Conservation (phyloP, 2,329 filamentous ascomycete genomes). For the Colletotrichum brevisporum region DNA sequence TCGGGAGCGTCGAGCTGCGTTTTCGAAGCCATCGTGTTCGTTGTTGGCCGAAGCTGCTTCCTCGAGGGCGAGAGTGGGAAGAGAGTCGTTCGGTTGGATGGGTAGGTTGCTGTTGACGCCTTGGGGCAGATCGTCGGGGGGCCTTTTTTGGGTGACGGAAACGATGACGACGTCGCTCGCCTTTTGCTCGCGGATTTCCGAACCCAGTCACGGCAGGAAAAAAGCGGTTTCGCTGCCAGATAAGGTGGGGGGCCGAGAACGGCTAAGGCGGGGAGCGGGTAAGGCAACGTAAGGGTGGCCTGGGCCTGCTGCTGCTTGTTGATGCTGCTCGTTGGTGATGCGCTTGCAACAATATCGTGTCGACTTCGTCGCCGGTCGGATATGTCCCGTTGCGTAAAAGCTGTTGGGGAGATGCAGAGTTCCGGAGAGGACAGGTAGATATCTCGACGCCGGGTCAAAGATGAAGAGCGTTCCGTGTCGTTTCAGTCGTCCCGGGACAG, state of each 20-base stretch:
- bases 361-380: too few relatives aligned
- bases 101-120: conserved; percentile 1
- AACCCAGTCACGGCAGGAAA: conserved; percentile 24
- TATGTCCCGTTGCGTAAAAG: too few relatives aligned
- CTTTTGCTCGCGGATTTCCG: conserved; percentile 10
- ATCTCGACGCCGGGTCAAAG: conserved; percentile 28
- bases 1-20: conserved; percentile 54
- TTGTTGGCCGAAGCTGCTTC: conserved; percentile 13
- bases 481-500: conserved; percentile 18
- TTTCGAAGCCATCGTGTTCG: conserved; percentile 54
- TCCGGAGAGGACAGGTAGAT: not conserved
- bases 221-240: conserved; percentile 35
- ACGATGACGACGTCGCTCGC: conserved; percentile 34
- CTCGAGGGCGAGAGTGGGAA: not conserved
- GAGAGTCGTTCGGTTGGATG: not conserved
- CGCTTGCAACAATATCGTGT: too few relatives aligned
- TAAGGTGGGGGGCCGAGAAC: conserved; percentile 41
- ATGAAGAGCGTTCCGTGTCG: conserved; percentile 20
- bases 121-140: not conserved
- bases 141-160: not conserved
- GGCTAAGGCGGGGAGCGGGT: conserved; percentile 27
- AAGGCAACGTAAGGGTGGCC: not conserved
- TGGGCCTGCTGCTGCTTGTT: not conserved
- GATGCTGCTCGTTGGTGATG: too few relatives aligned
- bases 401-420: too few relatives aligned